Percentiles rank a stretch among this genome's conserved stretches.
Conservation (phyloP, 768 basidiomycete species). For the Phylloporus sp. region DNA sequence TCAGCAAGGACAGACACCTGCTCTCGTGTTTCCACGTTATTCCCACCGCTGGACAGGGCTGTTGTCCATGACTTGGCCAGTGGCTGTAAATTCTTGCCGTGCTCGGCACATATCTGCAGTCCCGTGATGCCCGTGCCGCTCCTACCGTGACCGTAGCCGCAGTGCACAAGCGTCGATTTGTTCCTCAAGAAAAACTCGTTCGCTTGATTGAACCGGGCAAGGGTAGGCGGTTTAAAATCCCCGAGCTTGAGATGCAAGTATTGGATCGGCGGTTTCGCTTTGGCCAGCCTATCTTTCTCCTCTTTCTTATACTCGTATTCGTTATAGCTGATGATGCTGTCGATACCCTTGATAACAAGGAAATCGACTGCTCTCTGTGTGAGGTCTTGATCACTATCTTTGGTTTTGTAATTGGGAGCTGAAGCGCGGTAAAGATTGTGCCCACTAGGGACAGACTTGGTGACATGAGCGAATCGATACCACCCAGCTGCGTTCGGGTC, state of each 20-base stretch:
- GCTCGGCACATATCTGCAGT: not conserved
- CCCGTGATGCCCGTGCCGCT: not conserved
- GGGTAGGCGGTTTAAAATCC: constrained; percentile 20
- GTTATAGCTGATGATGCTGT: constrained; percentile 23
- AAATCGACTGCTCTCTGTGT: constrained; percentile 12
- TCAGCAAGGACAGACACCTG: constrained; percentile 7
- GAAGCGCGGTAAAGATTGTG: constrained; percentile 22
- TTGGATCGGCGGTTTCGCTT: constrained; percentile 5
- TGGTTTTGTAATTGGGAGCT: constrained; percentile 14
- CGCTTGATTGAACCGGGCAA: not conserved
- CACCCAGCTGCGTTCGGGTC: constrained; percentile 12
- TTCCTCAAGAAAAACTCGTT: not conserved
- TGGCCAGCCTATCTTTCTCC: constrained; percentile 6
- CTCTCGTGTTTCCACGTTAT: constrained; percentile 8
- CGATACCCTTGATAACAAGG: constrained; percentile 11
- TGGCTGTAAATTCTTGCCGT: not conserved
- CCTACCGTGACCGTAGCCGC: not conserved
- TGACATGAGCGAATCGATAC: constrained; percentile 15
- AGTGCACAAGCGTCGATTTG: not conserved
- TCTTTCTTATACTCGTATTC: constrained; percentile 6
- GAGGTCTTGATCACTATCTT: constrained; percentile 12
- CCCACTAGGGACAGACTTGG: constrained; percentile 4
- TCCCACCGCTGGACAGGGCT: not conserved
- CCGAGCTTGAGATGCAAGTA: constrained; percentile 18
- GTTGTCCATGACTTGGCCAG: constrained; percentile 1